phyloP scores from a whole-genome alignment of 805 yeast species.

The Ogataea saltuana region DNA sequence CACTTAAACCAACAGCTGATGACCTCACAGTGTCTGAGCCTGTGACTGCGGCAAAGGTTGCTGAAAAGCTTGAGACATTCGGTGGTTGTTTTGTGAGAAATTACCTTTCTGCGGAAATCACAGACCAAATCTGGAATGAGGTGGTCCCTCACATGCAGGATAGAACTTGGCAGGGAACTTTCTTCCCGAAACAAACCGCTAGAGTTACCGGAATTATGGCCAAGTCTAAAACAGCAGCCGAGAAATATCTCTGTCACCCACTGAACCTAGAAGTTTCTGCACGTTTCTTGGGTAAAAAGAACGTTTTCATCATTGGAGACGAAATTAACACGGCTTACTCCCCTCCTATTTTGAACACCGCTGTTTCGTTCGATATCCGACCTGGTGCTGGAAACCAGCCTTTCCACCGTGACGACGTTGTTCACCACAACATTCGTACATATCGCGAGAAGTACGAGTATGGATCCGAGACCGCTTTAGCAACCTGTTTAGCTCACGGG shows the following conservation, averaged over 20 bases:
- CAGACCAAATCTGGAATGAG: constrained; percentile 5
- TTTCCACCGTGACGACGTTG: constrained; percentile 31
- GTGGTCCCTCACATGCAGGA: not conserved
- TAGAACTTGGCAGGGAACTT: constrained; percentile 9
- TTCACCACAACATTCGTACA: constrained; percentile 29
- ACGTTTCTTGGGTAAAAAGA: constrained; percentile 7
- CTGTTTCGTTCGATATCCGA: constrained; percentile 28
- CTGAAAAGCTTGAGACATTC: constrained; percentile 4
- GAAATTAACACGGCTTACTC: constrained; percentile 18
- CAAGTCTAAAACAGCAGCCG: constrained; percentile 3
- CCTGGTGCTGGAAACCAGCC: constrained; percentile 31
- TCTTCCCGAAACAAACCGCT: constrained; percentile 11
- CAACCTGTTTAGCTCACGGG: constrained; percentile 28
- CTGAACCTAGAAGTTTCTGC: constrained; percentile 10
- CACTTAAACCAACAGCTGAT: constrained; percentile 2
- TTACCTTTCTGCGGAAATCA: constrained; percentile 1
- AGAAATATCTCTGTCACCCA: constrained; percentile 3
- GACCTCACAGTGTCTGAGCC: constrained; percentile 7
- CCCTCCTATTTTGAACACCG: constrained; percentile 25
- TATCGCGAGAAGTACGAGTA: constrained; percentile 9
- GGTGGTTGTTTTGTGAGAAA: constrained; percentile 7
- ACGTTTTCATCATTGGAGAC: constrained; percentile 8
- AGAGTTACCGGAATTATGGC: constrained; percentile 12
- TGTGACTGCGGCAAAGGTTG: constrained; percentile 1
- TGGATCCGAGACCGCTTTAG: constrained; percentile 25